These are phyloP conservation scores for Eudorina sp. DNA, from an alignment of 139 green algal genomes.

Conservation along the genomic window DNA sequence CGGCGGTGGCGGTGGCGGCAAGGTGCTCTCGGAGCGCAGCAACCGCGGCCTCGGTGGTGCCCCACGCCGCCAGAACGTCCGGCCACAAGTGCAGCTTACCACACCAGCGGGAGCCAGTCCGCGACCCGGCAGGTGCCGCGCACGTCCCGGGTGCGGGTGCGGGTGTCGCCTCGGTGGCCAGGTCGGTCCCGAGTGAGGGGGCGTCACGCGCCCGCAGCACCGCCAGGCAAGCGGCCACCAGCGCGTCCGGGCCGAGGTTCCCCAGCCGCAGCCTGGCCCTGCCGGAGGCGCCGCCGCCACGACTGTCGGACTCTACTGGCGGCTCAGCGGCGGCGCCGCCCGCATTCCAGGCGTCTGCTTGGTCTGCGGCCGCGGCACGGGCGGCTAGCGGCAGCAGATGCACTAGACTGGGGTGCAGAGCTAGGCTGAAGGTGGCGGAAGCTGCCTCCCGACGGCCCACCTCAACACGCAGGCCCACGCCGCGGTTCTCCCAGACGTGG, in stretches of 20 bases:
- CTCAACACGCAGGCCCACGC: constrained; percentile 23
- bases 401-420: not conserved
- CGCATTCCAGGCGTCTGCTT: not conserved
- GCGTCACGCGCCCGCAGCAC: too few relatives aligned
- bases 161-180: not conserved
- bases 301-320: not conserved
- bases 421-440: not conserved
- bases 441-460: constrained; percentile 5
- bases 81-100: constrained; percentile 45
- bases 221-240: constrained; percentile 20
- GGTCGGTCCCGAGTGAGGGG: too few relatives aligned
- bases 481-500: constrained; percentile 36
- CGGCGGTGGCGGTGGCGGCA: not conserved
- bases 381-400: not conserved
- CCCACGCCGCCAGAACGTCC: not conserved
- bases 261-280: not conserved
- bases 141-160: not conserved
- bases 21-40: not conserved
- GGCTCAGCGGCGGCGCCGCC: not conserved
- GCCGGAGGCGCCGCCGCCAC: not conserved
- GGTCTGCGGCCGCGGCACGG: not conserved
- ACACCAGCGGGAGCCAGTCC: not conserved
- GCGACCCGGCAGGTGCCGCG: not conserved
- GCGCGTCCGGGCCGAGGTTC: not conserved
- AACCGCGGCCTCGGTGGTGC: not conserved